Conservation (phyloP, 2,329 filamentous ascomycete genomes). For the Colletotrichum agaves region DNA sequence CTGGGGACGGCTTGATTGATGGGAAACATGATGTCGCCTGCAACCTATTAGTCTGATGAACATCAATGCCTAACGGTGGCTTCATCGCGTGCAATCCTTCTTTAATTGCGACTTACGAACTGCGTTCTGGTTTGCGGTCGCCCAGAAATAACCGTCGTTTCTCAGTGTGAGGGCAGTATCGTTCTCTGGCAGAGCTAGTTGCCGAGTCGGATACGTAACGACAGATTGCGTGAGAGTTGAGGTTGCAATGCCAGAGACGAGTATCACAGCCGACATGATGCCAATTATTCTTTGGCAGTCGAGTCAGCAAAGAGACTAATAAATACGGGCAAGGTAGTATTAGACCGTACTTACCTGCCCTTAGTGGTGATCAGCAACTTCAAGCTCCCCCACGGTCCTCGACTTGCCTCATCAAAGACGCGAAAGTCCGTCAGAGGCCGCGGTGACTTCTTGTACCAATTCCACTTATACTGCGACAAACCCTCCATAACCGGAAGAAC, state of each 20-base stretch:
- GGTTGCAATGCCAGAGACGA: constrained; percentile 34
- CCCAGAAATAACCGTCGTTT: constrained; percentile 12
- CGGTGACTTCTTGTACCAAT: constrained; percentile 31
- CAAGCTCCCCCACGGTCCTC: constrained; percentile 38
- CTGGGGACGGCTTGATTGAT: constrained; percentile 15
- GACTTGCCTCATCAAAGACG: constrained; percentile 37
- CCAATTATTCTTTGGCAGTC: background rate
- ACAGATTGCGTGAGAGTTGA: constrained; percentile 37
- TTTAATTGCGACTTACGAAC: background rate
- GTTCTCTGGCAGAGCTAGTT: background rate
- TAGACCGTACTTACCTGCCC: constrained; percentile 4
- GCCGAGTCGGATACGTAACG: constrained; percentile 23
- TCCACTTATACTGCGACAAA: constrained; percentile 40
- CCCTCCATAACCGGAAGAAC: constrained; percentile 42
- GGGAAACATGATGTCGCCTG: constrained; percentile 19
- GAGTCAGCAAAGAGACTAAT: background rate
- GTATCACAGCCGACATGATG: constrained; percentile 22
- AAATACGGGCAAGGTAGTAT: no score
- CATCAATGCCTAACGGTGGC: background rate
- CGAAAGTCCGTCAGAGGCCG: constrained; percentile 35
- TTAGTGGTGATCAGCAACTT: constrained; percentile 21
- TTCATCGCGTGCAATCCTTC: no score
- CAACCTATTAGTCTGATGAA: background rate
- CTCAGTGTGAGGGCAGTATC: background rate
- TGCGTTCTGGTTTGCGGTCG: constrained; percentile 7